Conservation (phyloP, 2,329 filamentous ascomycete genomes). For the Talaromyces sp. region DNA sequence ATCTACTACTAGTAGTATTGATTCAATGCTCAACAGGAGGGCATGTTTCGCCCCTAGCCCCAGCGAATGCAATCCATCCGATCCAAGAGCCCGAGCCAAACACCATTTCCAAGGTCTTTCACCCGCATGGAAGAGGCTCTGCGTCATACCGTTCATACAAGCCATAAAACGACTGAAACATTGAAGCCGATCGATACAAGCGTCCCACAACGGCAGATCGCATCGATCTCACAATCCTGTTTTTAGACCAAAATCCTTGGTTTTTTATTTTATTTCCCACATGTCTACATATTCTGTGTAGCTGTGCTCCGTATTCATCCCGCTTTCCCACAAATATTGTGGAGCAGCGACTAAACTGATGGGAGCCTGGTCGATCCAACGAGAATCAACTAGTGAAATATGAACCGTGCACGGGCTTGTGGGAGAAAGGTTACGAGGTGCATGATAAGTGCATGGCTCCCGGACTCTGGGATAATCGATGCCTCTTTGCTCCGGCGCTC, state of each 20-base stretch:
- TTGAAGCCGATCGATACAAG: too few species aligned
- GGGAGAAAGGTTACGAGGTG: not conserved
- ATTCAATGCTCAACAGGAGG: too few species aligned
- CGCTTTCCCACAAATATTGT: constrained; percentile 1
- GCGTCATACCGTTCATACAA: not conserved
- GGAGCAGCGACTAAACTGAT: constrained; percentile 7
- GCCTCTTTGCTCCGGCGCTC: not conserved
- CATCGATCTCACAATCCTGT: constrained; percentile 18
- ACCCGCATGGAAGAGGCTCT: constrained; percentile 1
- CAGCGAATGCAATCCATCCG: not conserved
- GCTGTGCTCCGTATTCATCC: not conserved
- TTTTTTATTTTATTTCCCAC: constrained; percentile 10
- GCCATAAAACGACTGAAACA: not conserved
- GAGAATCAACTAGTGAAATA: not conserved
- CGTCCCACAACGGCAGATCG: constrained; percentile 3
- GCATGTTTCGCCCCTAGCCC: not conserved
- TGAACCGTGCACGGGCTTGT: constrained; percentile 6
- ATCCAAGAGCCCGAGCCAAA: too few species aligned
- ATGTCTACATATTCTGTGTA: constrained; percentile 2
- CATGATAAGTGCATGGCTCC: not conserved
- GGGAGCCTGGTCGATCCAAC: constrained; percentile 11
- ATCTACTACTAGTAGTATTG: not conserved
- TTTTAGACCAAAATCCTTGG: constrained; percentile 15
- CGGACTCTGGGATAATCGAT: not conserved
- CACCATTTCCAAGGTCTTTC: not conserved